Base-by-base conservation (phyloP, 1,284 basidiomycete species). In the Irpex sp. region DNA sequence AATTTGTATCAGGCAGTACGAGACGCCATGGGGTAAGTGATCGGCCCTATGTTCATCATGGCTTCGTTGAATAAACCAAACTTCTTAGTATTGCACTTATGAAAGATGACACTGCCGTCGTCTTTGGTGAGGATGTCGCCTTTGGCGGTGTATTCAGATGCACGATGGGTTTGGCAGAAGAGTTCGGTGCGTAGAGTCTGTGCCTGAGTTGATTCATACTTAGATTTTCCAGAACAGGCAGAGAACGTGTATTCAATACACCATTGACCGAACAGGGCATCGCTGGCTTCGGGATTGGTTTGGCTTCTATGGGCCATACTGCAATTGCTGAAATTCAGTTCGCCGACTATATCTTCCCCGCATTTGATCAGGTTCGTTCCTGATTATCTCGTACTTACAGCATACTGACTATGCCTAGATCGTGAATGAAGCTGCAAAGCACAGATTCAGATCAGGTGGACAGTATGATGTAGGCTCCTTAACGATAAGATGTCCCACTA, bases 401-500 rank as follows among this genome's bases (percentile, higher is more conserved):
- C 18, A n/a, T 53, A 12, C 51, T 58, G n/a, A 18, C 39, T 49
- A 35, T 18, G 12, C 16, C 5, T 53, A 96, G 90, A 81, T 98
- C 39, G 94, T 98, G 55, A 98, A 97, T 68, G 95, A 98, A 77
- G 95, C 94, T 1, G 94, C 96, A 47, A 98, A 98, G 75, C 88
- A 91, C 68, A 83, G 93, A 54, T 98, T 94, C 72, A 89, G 94
- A 14, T 93, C 92, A 12, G 93, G 92, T 18, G 93, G 94, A 0
- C 81, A 85, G 59, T 96, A 87, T 74, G 83, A 90, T 61, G 91
- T 88, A 5, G 95, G 96, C 9, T 87, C 86, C 1, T 78, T 98
- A 49, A 98, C 96, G 0, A 85, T 98, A 58, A 87, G 95, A 8
- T 88, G 91, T 12, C 94, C 94, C 1, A 88, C 88, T 16, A 94